Conservation (phyloP, 2,329 filamentous ascomycete species). For the Bipolaris victoriae region DNA sequence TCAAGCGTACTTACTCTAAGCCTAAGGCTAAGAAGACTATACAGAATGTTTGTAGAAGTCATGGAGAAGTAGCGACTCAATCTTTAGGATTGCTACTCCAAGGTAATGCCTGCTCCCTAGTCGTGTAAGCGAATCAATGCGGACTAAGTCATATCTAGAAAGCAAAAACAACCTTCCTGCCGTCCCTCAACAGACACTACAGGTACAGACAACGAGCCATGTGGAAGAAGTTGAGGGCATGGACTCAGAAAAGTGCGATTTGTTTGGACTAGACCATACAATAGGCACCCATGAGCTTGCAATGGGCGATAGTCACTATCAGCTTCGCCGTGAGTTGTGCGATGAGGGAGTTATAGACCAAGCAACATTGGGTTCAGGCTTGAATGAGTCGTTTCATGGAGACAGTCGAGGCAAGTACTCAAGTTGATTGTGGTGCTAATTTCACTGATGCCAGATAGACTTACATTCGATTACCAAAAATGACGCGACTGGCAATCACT, state of each 20-base stretch:
- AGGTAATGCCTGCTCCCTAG: background rate
- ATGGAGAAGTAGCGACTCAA: background rate
- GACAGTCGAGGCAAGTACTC: constrained; percentile 2
- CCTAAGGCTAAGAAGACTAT: background rate
- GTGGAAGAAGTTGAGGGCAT: background rate
- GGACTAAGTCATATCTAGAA: background rate
- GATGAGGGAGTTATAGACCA: background rate
- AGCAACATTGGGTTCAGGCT: background rate
- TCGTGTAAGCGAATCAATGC: background rate
- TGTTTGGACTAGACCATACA: background rate
- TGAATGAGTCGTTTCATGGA: constrained; percentile 1
- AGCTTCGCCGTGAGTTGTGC: background rate
- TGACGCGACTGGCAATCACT: background rate
- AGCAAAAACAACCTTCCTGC: background rate
- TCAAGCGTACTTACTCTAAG: constrained; percentile 1
- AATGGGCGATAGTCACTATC: background rate
- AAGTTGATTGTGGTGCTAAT: background rate
- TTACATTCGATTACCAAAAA: background rate
- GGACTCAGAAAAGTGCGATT: background rate
- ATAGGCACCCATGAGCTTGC: background rate
- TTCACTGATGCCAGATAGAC: background rate
- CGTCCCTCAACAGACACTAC: background rate
- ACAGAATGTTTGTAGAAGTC: background rate
- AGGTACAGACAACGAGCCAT: background rate
- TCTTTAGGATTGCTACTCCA: background rate